A percentile compares a stretch with the other conserved stretches of the same genome.
These are phyloP conservation scores for Prosopis cineraria DNA, from an alignment of 306 rosid species.

Conservation along the genomic window DNA sequence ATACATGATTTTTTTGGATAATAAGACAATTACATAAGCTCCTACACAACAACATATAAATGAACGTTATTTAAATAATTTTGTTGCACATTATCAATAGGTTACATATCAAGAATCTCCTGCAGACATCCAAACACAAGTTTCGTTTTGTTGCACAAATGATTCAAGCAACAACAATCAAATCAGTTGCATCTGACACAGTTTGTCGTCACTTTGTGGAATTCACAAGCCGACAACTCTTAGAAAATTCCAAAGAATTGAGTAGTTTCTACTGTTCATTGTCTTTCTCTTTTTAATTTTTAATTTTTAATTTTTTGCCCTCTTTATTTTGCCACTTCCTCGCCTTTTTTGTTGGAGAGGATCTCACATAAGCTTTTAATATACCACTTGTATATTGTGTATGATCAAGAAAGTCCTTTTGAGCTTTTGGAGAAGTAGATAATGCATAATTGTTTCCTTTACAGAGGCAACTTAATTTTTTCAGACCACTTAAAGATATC, in stretches of 20 bases:
- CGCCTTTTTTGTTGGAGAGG: background rate
- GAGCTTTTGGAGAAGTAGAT: background rate
- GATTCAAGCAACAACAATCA: background rate
- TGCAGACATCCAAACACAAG: background rate
- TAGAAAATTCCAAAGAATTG: background rate
- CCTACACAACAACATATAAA: too few relatives aligned
- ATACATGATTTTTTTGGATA: too few relatives aligned
- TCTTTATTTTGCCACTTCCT: background rate
- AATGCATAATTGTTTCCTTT: background rate
- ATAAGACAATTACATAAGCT: too few relatives aligned
- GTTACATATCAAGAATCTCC: background rate
- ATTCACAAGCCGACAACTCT: background rate
- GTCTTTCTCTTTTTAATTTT: too few relatives aligned
- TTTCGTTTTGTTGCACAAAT: background rate
- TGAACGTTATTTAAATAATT: too few relatives aligned
- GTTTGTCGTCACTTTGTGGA: background rate
- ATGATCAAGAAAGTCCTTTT: background rate
- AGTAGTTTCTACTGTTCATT: background rate
- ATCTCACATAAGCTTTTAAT: background rate
- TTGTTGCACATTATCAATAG: too few relatives aligned
- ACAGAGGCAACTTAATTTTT: conserved; percentile 50
- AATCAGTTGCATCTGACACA: background rate
- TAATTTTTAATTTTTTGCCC: too few relatives aligned
- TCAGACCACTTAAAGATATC: conserved; percentile 84
- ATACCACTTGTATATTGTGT: background rate